Percentiles rank a stretch among this genome's conserved stretches.
phyloP scores from a whole-genome alignment of 306 rosid genomes.

The Trichosanthes cucumerina region DNA sequence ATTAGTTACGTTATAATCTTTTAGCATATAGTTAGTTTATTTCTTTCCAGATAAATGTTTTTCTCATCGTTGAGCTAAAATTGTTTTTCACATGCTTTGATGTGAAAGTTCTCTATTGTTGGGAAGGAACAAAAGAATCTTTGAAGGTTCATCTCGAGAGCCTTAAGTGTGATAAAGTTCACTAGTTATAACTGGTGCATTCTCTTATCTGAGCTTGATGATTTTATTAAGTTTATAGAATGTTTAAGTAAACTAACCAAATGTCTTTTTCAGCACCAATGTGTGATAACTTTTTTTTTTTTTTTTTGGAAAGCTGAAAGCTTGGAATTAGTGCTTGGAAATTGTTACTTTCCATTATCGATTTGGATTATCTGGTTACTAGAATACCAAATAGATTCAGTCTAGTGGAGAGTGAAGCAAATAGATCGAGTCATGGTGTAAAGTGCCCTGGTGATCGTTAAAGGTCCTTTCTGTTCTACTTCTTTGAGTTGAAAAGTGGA shows the following conservation, averaged over 20 bases:
- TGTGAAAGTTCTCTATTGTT: not conserved
- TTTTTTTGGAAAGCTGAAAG: not conserved
- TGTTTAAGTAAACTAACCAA: not conserved
- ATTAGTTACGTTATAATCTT: not conserved
- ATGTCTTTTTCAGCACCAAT: too few species aligned
- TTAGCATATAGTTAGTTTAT: not conserved
- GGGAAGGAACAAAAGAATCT: not conserved
- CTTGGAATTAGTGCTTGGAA: not conserved
- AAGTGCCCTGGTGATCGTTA: not conserved
- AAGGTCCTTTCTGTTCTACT: not conserved
- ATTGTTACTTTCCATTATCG: too few species aligned
- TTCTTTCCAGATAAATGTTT: not conserved
- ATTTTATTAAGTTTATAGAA: not conserved
- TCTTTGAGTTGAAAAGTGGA: not conserved
- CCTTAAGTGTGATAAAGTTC: not conserved
- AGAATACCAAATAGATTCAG: not conserved
- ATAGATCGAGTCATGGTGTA: not conserved
- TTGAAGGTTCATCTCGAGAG: not conserved
- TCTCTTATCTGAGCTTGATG: not conserved
- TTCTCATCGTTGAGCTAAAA: not conserved
- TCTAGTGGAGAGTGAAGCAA: not conserved
- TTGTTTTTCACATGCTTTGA: not conserved
- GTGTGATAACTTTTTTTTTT: too few species aligned
- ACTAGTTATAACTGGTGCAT: not conserved
- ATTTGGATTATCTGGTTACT: too few species aligned